Percentiles rank a stretch among this genome's conserved stretches.
phyloP scores from a whole-genome alignment of 1,284 basidiomycete genomes.

The Apiotrichum mycotoxinovorans region DNA sequence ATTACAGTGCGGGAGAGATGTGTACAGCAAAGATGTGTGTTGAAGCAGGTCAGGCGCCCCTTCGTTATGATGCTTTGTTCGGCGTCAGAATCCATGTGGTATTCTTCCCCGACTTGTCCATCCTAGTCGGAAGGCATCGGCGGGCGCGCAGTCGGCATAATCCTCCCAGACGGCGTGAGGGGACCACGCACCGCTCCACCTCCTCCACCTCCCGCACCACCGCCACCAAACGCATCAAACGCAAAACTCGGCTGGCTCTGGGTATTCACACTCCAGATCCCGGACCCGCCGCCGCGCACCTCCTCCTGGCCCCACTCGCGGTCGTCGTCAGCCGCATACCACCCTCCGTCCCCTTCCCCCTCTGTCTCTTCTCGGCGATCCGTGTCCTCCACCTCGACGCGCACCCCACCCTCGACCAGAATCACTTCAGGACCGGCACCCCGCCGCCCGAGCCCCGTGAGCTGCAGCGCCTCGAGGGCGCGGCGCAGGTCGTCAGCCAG shows the following conservation, averaged over 20 bases:
- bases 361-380: slow-evolving; percentile 29
- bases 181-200: background rate
- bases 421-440: slow-evolving; percentile 37
- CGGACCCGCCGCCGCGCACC: slow-evolving; percentile 2
- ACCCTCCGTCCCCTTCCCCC: slow-evolving; percentile 43
- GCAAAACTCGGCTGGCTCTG: background rate
- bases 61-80: too few species aligned
- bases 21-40: background rate
- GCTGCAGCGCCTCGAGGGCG: slow-evolving; percentile 59
- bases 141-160: slow-evolving; percentile 41
- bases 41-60: too few species aligned
- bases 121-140: slow-evolving; percentile 18
- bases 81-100: too few species aligned
- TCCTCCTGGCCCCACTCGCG: slow-evolving; percentile 16
- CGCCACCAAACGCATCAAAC: background rate
- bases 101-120: too few species aligned
- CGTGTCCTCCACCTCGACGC: slow-evolving; percentile 45
- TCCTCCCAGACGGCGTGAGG: slow-evolving; percentile 28
- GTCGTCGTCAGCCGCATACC: slow-evolving; percentile 21
- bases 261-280: slow-evolving; percentile 17
- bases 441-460: slow-evolving; percentile 24
- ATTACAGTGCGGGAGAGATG: background rate
- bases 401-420: slow-evolving; percentile 40
- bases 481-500: slow-evolving; percentile 84
- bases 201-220: background rate